Percentiles rank a stretch among this genome's conserved stretches.
Conservation (phyloP, 495 filamentous ascomycete species). For the Entonaema liquescens region DNA sequence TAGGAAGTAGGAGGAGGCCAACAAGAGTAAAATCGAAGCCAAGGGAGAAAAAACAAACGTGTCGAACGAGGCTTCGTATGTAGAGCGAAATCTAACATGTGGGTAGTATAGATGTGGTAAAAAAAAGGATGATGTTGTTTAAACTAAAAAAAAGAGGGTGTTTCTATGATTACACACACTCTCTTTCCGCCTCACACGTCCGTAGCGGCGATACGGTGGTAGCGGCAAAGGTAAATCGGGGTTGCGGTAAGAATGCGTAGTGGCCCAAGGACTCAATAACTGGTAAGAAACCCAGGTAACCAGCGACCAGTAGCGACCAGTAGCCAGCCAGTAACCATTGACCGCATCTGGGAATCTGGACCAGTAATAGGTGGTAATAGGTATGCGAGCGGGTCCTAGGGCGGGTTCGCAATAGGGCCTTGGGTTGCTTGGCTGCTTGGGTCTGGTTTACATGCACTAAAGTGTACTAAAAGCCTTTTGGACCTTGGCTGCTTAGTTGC, state of each 20-base stretch:
- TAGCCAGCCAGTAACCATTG: conserved; percentile 4
- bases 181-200: conserved; percentile 35
- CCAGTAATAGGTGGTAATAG: conserved; percentile 2
- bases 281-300: background rate
- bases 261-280: background rate
- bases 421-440: no score
- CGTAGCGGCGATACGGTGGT: conserved; percentile 39
- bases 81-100: conserved; percentile 7
- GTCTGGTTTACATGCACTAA: background rate
- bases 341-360: conserved; percentile 17
- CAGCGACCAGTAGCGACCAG: background rate
- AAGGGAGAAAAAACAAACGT: conserved; percentile 4
- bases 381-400: conserved; percentile 18
- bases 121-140: conserved; percentile 26
- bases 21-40: conserved; percentile 2
- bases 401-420: background rate
- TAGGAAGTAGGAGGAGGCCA: conserved; percentile 9
- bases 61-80: background rate
- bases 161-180: conserved; percentile 36
- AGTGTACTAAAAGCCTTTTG: background rate
- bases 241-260: conserved; percentile 29
- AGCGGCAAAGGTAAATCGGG: conserved; percentile 33
- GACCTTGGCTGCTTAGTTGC: background rate
- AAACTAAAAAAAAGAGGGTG: conserved; percentile 25
- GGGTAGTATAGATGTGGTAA: conserved; percentile 21